Conservation (phyloP, 768 basidiomycete species). For the Mycena sanguinolenta region DNA sequence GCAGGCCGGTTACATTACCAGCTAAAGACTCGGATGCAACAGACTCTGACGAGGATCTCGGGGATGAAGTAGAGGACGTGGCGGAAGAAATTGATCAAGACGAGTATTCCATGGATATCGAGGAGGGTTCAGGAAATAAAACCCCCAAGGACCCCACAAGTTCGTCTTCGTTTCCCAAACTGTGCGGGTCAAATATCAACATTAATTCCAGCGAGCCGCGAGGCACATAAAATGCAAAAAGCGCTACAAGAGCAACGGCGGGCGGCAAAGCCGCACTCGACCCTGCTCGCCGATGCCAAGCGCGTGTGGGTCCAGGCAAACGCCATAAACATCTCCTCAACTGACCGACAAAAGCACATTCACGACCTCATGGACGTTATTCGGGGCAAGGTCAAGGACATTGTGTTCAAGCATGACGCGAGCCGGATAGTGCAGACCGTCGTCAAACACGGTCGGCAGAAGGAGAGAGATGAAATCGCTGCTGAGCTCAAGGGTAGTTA, state of each 20-base stretch:
- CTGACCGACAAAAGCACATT: slow-evolving; percentile 83
- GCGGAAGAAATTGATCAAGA: slow-evolving; percentile 52
- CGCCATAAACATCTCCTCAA: slow-evolving; percentile 75
- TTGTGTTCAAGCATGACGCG: slow-evolving; percentile 93
- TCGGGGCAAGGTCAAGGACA: slow-evolving; percentile 85
- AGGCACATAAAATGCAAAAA: slow-evolving; percentile 82
- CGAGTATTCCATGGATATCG: slow-evolving; percentile 38
- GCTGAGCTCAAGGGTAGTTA: slow-evolving; percentile 86
- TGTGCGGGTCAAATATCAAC: slow-evolving; percentile 7
- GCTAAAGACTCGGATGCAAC: slow-evolving; percentile 48
- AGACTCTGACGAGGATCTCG: slow-evolving; percentile 54
- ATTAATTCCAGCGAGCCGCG: slow-evolving; percentile 63
- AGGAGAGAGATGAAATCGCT: slow-evolving; percentile 85
- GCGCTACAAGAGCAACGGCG: slow-evolving; percentile 75
- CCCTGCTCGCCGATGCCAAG: slow-evolving; percentile 79
- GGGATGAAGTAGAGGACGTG: slow-evolving; percentile 52
- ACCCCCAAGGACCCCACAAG: slow-evolving; percentile 71
- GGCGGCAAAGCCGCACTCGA: slow-evolving; percentile 83
- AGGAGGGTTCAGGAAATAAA: slow-evolving; percentile 36
- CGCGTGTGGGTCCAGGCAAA: slow-evolving; percentile 82
- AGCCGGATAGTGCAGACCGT: slow-evolving; percentile 87
- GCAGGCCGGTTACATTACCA: slow-evolving; percentile 67
- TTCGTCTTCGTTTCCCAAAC: slow-evolving; percentile 40
- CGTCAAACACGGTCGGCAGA: slow-evolving; percentile 84
- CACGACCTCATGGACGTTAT: slow-evolving; percentile 81